Conservation (phyloP, 805 yeast species). For the Hagleromyces aurorensis region DNA sequence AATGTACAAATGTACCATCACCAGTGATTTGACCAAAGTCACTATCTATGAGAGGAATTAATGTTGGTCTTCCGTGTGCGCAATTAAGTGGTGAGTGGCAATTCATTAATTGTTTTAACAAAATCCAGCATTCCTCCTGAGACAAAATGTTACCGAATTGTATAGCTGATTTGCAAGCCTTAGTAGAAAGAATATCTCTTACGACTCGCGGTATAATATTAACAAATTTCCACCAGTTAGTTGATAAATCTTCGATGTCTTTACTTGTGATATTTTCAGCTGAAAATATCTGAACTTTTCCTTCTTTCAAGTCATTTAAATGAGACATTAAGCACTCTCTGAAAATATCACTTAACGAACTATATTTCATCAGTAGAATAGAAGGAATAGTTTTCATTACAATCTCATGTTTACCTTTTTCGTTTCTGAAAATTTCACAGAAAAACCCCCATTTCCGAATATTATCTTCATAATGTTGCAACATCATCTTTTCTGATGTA, state of each 20-base stretch:
- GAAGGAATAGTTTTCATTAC: constrained; percentile 39
- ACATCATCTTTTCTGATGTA: constrained; percentile 28
- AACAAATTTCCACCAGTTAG: constrained; percentile 35
- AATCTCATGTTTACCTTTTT: constrained; percentile 6
- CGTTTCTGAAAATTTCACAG: constrained; percentile 10
- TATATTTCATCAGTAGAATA: constrained; percentile 31
- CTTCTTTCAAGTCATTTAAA: constrained; percentile 35
- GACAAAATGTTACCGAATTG: constrained; percentile 60
- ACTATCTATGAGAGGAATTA: constrained; percentile 42
- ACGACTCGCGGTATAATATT: constrained; percentile 44
- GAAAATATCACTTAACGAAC: constrained; percentile 27
- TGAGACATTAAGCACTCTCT: constrained; percentile 38
- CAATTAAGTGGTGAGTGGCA: constrained; percentile 67
- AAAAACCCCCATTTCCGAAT: constrained; percentile 41
- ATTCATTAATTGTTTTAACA: constrained; percentile 36
- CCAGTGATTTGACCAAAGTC: too few relatives aligned
- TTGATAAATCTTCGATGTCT: too few relatives aligned
- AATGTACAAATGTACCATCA: too few relatives aligned
- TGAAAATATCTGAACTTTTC: constrained; percentile 5
- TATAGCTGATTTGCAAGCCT: constrained; percentile 61
- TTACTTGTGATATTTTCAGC: neutral
- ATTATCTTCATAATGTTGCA: constrained; percentile 24
- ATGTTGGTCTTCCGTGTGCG: constrained; percentile 80
- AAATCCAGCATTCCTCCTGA: constrained; percentile 34
- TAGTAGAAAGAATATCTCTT: constrained; percentile 44